These are phyloP conservation scores for Phytophthora palmivora DNA, from an alignment of 352 stramenopile genomes.

Conservation along the genomic window DNA sequence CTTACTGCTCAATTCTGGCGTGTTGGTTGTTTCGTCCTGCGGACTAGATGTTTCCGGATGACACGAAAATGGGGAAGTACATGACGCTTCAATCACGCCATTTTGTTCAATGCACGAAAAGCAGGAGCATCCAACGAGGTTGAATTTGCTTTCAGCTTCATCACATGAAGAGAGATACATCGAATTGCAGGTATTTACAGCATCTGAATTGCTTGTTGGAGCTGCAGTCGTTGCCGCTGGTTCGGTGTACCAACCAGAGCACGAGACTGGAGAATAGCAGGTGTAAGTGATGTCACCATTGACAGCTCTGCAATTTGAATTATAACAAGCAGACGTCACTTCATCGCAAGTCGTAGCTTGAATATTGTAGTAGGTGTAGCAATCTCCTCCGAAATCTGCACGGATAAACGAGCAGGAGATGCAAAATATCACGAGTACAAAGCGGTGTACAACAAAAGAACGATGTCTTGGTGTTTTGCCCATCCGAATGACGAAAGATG, in stretches of 20 bases:
- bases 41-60: neutral
- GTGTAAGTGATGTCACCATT: neutral
- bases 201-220: conserved; percentile 1
- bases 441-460: too few relatives aligned
- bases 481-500: too few relatives aligned
- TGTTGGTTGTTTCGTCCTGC: neutral
- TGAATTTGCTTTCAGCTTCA: conserved; percentile 9
- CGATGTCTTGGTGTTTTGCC: neutral
- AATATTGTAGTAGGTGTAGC: neutral
- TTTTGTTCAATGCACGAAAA: conserved; percentile 19
- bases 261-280: conserved; percentile 1
- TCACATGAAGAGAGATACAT: conserved; percentile 16
- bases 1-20: conserved; percentile 6
- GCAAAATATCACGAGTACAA: neutral
- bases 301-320: neutral
- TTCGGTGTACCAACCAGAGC: conserved; percentile 2
- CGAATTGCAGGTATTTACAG: neutral
- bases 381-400: neutral
- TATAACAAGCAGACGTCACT: neutral
- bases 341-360: neutral
- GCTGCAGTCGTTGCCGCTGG: neutral
- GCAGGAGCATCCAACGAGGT: conserved; percentile 12
- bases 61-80: conserved; percentile 13
- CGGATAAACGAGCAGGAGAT: neutral
- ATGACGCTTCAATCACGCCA: conserved; percentile 9